phyloP scores from a whole-genome alignment of 306 rosid genomes.

The Cucurbita moschata region DNA sequence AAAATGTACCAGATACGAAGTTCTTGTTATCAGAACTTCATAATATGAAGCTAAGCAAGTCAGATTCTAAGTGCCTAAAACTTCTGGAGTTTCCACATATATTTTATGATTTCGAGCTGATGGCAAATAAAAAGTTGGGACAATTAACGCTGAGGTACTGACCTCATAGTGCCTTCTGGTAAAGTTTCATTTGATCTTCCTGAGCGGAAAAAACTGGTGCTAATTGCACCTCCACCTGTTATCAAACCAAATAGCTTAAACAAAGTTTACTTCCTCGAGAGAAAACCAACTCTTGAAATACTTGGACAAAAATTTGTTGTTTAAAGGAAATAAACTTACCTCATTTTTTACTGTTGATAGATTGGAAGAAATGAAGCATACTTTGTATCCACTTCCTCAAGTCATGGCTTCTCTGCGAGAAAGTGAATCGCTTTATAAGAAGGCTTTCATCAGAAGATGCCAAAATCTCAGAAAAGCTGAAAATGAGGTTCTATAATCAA shows the following conservation, averaged over 20 bases:
- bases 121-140: slow-evolving; percentile 27
- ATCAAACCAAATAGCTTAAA: background rate
- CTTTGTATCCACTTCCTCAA: slow-evolving; percentile 20
- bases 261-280: background rate
- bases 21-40: background rate
- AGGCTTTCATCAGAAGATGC: slow-evolving; percentile 57
- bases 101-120: slow-evolving; percentile 32
- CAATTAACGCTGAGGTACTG: slow-evolving; percentile 31
- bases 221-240: background rate
- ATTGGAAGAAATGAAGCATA: slow-evolving; percentile 40
- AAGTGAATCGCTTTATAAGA: slow-evolving; percentile 32
- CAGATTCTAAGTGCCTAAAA: slow-evolving; percentile 11
- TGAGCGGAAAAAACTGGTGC: background rate
- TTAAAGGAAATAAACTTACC: background rate
- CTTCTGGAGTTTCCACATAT: slow-evolving; percentile 21
- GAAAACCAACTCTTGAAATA: background rate
- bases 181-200: background rate
- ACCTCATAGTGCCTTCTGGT: background rate
- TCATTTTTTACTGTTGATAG: slow-evolving; percentile 17
- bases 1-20: background rate
- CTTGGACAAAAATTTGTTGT: background rate
- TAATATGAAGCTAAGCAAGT: background rate
- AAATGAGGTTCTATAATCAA: slow-evolving; percentile 39
- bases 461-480: slow-evolving; percentile 73
- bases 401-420: slow-evolving; percentile 23